A percentile compares a stretch with the other conserved stretches of the same genome.
Evolutionary conservation across 2,329 filamentous ascomycete species (phyloP).

Genomic region (Diplodia scrobiculata): DNA sequence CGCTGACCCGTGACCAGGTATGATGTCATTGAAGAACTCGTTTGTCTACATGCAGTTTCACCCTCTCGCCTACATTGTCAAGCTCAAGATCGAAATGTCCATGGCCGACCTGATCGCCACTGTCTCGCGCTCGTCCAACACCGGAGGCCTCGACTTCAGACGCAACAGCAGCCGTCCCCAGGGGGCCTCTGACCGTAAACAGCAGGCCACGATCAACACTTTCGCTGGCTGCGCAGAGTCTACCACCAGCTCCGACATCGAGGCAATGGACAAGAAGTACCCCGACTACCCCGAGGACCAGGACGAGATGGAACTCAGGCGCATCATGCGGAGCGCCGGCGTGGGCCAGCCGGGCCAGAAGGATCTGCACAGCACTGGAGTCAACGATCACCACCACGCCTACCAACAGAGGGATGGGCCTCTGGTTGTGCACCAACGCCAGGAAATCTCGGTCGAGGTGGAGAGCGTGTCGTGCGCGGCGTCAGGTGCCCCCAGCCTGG

Average conservation of each 20-base stretch:
- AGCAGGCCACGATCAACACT: not conserved
- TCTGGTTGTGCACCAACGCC: constrained; percentile 12
- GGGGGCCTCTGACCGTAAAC: not conserved
- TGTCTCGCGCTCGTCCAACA: constrained; percentile 30
- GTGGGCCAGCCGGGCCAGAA: not conserved
- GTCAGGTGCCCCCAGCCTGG: constrained; percentile 12
- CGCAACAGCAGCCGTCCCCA: not conserved
- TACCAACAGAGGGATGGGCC: not conserved
- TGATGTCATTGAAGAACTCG: constrained; percentile 28
- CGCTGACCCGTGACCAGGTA: constrained; percentile 16
- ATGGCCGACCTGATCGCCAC: constrained; percentile 47
- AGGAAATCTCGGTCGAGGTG: constrained; percentile 9
- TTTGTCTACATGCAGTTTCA: constrained; percentile 45
- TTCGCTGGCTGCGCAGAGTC: not conserved
- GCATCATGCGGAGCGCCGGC: constrained; percentile 17
- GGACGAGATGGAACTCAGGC: constrained; percentile 3
- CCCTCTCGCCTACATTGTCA: constrained; percentile 49
- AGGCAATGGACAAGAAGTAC: constrained; percentile 4
- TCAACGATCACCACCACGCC: not conserved
- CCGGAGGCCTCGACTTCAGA: not conserved
- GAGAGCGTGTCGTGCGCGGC: constrained; percentile 1
- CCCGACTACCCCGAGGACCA: not conserved
- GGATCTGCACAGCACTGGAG: not conserved
- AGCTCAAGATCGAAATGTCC: constrained; percentile 51
- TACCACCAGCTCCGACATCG: constrained; percentile 1